Evolutionary conservation across 768 basidiomycete species (phyloP), one percentile per base, ranked within the genome.

Genomic region (Collybia sordida): DNA sequence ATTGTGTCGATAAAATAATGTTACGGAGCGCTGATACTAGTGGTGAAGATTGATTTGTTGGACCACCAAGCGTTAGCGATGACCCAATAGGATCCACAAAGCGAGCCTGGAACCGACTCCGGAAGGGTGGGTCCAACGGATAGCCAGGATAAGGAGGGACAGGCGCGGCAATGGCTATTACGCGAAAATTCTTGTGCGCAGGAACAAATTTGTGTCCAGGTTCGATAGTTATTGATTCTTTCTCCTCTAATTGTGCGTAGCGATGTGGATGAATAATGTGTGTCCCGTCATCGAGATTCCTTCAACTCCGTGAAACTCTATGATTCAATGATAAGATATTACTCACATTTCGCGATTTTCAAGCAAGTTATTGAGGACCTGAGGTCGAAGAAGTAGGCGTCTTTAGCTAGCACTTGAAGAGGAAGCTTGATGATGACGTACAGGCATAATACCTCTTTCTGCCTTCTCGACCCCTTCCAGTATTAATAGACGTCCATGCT

Each of bases 381-480:
- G n/a, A 18, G 6, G 14, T 34, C 5, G 39, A 51, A 17, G 17
- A 23, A 28, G 1, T 21, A 39, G 24, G 24, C n/a, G n/a, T n/a
- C n/a, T n/a, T 53, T 6, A 51, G 41, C 15, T 11, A 27, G 28
- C 18, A 31, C 28, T 3, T 9, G 12, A 11, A 39, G 5, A n/a
- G 42, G 6, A 47, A n/a, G n/a, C 4, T 39, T 14, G 37, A n/a
- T 8, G 39, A 27, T 17, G 2, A 66, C 78, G 24, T 59, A 83
- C 81, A 14, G 85, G 85, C 83, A 85, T 85, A 22, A 86, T 87
- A 23, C 85, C 85, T 19, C 85, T 75, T 56, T 86, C 84, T 5
- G 84, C 84, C 64, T 85, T 86, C 61, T 87, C 85, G 60, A 86
- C 81, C 17, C 85, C 85, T 59, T 87, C 85, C 41, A 86, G 63